A percentile compares a stretch with the other conserved stretches of the same genome.
Evolutionary conservation across 2,329 filamentous ascomycete species (phyloP).

Genomic region (Pseudodiploospora longispora): DNA sequence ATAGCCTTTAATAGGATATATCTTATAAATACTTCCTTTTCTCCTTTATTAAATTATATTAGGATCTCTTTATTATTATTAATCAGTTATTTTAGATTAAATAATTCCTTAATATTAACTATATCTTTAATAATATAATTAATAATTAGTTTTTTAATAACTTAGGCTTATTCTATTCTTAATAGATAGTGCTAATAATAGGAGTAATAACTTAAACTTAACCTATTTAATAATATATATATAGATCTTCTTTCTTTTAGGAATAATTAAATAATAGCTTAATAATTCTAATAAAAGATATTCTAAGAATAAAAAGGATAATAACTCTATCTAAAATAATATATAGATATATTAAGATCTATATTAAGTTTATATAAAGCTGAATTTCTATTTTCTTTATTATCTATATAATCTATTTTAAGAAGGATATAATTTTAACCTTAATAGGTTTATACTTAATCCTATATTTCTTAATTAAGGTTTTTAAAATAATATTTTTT

Average conservation of each 20-base stretch:
- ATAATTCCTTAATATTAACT: neutral
- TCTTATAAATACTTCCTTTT: neutral
- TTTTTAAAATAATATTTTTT: neutral
- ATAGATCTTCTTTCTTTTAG: neutral
- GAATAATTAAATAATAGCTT: neutral
- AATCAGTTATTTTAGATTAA: neutral
- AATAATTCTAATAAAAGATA: neutral
- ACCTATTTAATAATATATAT: neutral
- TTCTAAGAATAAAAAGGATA: neutral
- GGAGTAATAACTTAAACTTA: neutral
- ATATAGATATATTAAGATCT: neutral
- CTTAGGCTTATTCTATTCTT: neutral
- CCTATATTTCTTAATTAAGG: neutral
- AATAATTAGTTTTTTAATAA: neutral
- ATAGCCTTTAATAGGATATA: neutral
- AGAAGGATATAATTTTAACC: too few species aligned
- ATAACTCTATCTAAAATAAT: slow-evolving; percentile 4
- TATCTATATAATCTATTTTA: neutral
- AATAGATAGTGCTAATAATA: neutral
- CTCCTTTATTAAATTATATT: neutral
- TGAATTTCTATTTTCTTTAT: neutral
- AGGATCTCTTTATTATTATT: neutral
- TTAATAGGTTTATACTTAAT: too few species aligned
- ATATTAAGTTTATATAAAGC: neutral
- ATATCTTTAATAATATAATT: neutral